Conservation (phyloP, 1,139 yeast species). For the Groenewaldozyma sp. region DNA sequence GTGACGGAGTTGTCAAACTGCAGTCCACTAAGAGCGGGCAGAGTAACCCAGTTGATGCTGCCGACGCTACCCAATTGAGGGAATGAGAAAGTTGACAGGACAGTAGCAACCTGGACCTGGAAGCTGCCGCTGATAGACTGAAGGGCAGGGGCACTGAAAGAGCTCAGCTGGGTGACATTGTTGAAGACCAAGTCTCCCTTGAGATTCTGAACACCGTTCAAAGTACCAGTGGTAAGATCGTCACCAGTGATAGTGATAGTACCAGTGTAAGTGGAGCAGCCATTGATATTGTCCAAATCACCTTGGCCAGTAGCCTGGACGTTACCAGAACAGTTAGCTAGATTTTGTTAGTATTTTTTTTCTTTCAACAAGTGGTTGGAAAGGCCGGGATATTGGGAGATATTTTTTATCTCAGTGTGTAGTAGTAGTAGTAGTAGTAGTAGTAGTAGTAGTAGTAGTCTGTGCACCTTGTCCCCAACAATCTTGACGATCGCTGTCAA, state of each 20-base stretch:
- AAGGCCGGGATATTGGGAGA: too few relatives aligned
- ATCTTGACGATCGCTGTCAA: too few relatives aligned
- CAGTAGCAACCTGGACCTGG: constrained; percentile 53
- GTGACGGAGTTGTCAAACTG: constrained; percentile 70
- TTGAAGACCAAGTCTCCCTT: constrained; percentile 63
- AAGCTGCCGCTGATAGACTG: constrained; percentile 66
- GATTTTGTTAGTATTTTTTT: too few relatives aligned
- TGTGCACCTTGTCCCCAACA: too few relatives aligned
- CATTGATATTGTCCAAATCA: constrained; percentile 62
- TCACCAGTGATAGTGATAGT: constrained; percentile 52
- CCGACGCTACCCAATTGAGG: constrained; percentile 79
- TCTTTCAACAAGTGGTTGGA: too few relatives aligned
- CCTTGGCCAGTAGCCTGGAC: constrained; percentile 49
- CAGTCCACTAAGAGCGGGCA: constrained; percentile 67
- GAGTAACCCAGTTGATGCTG: constrained; percentile 63
- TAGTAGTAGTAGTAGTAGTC: too few relatives aligned
- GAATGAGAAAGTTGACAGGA: constrained; percentile 58
- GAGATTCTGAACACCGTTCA: constrained; percentile 53
- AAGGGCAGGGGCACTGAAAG: constrained; percentile 70
- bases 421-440: too few relatives aligned
- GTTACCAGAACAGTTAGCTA: constrained; percentile 18
- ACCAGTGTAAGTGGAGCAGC: constrained; percentile 77
- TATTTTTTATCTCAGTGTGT: too few relatives aligned
- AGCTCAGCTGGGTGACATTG: constrained; percentile 54
- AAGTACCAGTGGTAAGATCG: constrained; percentile 38